A percentile compares a stretch with the other conserved stretches of the same genome.
Conservation (phyloP, 805 yeast species). For the Metschnikowia colocasiae region DNA sequence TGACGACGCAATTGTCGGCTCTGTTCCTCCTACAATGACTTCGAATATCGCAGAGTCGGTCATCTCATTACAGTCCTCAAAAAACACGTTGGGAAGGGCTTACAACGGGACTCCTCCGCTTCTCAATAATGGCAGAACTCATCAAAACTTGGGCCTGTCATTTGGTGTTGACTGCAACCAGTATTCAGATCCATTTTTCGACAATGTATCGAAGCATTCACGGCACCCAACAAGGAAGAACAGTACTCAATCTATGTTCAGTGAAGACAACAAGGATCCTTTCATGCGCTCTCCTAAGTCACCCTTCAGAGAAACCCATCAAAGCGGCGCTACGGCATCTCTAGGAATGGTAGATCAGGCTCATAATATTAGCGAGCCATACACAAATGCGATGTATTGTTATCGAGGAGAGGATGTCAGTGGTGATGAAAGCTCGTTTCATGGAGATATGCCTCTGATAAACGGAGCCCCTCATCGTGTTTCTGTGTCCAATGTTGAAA, state of each 20-base stretch:
- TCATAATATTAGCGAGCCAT: conserved; percentile 22
- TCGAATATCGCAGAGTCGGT: conserved; percentile 21
- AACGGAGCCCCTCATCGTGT: conserved; percentile 7
- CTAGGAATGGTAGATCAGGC: conserved; percentile 9
- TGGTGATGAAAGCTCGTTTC: conserved; percentile 30
- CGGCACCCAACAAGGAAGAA: conserved; percentile 13
- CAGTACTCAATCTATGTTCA: conserved; percentile 13
- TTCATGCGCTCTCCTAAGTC: conserved; percentile 12
- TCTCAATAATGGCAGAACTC: conserved; percentile 5
- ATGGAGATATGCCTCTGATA: conserved; percentile 24
- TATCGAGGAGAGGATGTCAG: conserved; percentile 27
- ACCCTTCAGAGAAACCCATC: conserved; percentile 8
- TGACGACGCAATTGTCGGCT: conserved; percentile 8
- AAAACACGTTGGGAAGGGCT: conserved; percentile 13
- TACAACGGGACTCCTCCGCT: conserved; percentile 20
- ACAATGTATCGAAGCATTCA: conserved; percentile 14
- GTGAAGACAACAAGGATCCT: conserved; percentile 13
- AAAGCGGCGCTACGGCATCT: background rate
- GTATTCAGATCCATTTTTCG: conserved; percentile 25
- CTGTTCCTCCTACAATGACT: conserved; percentile 4
- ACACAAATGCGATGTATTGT: conserved; percentile 26
- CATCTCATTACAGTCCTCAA: conserved; percentile 22
- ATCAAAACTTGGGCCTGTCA: background rate
- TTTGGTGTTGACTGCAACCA: conserved; percentile 13
- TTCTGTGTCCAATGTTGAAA: conserved; percentile 1